These are phyloP conservation scores for Pichia kudriavzevii DNA, from an alignment of 1,139 yeast genomes.

Conservation along the genomic window DNA sequence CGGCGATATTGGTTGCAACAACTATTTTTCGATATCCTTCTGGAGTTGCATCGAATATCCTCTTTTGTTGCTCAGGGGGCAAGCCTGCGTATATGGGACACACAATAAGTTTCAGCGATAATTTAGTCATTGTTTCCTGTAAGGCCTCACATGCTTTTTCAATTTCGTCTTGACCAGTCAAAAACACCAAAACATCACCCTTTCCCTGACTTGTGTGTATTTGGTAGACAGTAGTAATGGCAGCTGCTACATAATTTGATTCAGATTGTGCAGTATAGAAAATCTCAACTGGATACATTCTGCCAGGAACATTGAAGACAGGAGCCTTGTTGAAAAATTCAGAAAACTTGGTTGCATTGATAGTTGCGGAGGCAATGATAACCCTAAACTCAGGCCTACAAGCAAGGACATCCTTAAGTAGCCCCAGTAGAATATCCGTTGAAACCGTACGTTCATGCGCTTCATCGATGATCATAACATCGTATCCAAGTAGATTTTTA, in stretches of 20 bases:
- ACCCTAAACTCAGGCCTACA: slow-evolving; percentile 63
- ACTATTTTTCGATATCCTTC: slow-evolving; percentile 75
- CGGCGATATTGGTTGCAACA: slow-evolving; percentile 93
- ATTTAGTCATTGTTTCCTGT: background rate
- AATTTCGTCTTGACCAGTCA: slow-evolving; percentile 94
- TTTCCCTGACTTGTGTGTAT: slow-evolving; percentile 62
- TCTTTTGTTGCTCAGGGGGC: slow-evolving; percentile 75
- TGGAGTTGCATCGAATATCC: slow-evolving; percentile 86
- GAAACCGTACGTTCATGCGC: slow-evolving; percentile 93
- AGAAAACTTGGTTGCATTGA: slow-evolving; percentile 81
- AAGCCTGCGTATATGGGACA: slow-evolving; percentile 91
- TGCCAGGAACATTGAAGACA: slow-evolving; percentile 80
- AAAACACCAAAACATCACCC: slow-evolving; percentile 86
- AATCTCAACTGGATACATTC: slow-evolving; percentile 82
- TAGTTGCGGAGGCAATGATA: slow-evolving; percentile 87
- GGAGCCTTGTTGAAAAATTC: slow-evolving; percentile 77
- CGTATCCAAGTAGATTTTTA: slow-evolving; percentile 58
- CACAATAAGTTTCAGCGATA: too few relatives aligned
- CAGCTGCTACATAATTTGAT: slow-evolving; percentile 83
- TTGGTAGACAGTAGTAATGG: slow-evolving; percentile 73
- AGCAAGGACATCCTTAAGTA: slow-evolving; percentile 62
- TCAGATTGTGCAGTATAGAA: slow-evolving; percentile 84
- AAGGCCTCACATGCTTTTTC: slow-evolving; percentile 60
- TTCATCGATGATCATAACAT: slow-evolving; percentile 90
- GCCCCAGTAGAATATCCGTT: slow-evolving; percentile 84